phyloP scores from a whole-genome alignment of 2,329 filamentous ascomycete genomes.

The Immersiporthe knoxdaviesiana region DNA sequence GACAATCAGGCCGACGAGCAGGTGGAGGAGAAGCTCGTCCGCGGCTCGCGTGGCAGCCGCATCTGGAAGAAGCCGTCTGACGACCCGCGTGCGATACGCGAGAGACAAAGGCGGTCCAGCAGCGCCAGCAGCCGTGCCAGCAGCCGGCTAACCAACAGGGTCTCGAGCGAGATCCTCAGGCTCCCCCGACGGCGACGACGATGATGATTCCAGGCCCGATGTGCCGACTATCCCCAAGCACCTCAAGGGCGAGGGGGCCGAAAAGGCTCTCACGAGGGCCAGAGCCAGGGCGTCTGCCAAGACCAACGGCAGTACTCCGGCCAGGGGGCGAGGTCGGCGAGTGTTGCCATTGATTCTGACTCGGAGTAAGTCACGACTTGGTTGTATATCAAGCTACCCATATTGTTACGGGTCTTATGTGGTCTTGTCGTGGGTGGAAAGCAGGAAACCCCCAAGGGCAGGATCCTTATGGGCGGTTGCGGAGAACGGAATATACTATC shows the following conservation, averaged over 20 bases:
- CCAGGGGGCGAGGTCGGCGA: constrained; percentile 5
- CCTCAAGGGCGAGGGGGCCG: constrained; percentile 16
- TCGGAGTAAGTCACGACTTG: constrained; percentile 9
- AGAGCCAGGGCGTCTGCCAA: constrained; percentile 5
- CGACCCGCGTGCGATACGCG: constrained; percentile 20
- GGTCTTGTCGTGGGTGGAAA: not conserved
- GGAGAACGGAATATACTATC: not conserved
- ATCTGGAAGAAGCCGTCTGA: constrained; percentile 21
- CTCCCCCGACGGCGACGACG: not conserved
- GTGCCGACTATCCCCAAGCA: constrained; percentile 21
- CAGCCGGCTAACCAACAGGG: constrained; percentile 10
- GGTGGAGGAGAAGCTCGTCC: constrained; percentile 23
- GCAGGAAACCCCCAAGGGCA: not conserved
- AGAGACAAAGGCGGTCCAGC: constrained; percentile 25
- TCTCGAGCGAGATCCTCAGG: constrained; percentile 24
- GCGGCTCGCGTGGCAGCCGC: constrained; percentile 11
- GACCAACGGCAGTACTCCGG: constrained; percentile 1
- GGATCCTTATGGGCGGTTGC: not conserved
- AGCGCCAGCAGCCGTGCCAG: constrained; percentile 18
- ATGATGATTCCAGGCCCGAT: not conserved
- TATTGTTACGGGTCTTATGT: not conserved
- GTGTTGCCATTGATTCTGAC: constrained; percentile 23
- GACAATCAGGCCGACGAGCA: constrained; percentile 21
- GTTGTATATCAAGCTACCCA: no score
- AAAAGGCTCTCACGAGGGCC: constrained; percentile 18